A percentile compares a stretch with the other conserved stretches of the same genome.
phyloP scores from a whole-genome alignment of 1,139 yeast species.

The Saccharomyces pastorianus region DNA sequence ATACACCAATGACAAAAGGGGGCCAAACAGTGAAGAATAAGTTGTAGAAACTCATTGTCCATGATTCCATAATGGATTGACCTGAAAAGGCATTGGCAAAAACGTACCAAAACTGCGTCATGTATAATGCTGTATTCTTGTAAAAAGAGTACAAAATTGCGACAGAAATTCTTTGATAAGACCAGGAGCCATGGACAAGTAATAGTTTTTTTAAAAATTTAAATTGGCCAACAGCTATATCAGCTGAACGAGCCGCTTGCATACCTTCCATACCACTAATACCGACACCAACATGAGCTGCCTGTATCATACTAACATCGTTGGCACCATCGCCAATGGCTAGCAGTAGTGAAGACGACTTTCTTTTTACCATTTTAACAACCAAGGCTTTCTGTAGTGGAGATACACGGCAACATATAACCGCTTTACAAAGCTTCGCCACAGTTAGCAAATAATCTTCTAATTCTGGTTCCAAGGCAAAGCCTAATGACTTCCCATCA shows the following conservation, averaged over 20 bases:
- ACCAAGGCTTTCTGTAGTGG: constrained; percentile 96
- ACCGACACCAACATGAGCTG: constrained; percentile 99
- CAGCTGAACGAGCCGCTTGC: constrained; percentile 98
- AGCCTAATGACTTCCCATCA: constrained; percentile 86
- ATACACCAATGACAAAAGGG: constrained; percentile 91
- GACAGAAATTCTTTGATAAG: constrained; percentile 85
- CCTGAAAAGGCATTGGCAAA: constrained; percentile 90
- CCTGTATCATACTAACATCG: constrained; percentile 98
- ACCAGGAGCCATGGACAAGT: constrained; percentile 96
- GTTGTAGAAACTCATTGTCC: constrained; percentile 95
- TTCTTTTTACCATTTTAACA: constrained; percentile 81
- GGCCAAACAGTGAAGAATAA: constrained; percentile 91
- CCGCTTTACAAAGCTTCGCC: constrained; percentile 87
- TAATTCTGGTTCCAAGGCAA: constrained; percentile 72
- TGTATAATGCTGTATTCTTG: constrained; percentile 87
- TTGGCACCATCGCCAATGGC: constrained; percentile 99
- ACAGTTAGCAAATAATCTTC: constrained; percentile 73
- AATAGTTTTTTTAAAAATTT: constrained; percentile 71
- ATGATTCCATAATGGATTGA: constrained; percentile 90
- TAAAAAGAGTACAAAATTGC: constrained; percentile 92
- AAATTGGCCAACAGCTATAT: constrained; percentile 94
- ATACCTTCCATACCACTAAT: constrained; percentile 98
- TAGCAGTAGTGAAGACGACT: constrained; percentile 66
- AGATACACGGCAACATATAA: constrained; percentile 93
- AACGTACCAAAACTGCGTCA: constrained; percentile 98